These are phyloP conservation scores for Suhomyces taliae DNA, from an alignment of 1,139 yeast species.

Conservation along the genomic window DNA sequence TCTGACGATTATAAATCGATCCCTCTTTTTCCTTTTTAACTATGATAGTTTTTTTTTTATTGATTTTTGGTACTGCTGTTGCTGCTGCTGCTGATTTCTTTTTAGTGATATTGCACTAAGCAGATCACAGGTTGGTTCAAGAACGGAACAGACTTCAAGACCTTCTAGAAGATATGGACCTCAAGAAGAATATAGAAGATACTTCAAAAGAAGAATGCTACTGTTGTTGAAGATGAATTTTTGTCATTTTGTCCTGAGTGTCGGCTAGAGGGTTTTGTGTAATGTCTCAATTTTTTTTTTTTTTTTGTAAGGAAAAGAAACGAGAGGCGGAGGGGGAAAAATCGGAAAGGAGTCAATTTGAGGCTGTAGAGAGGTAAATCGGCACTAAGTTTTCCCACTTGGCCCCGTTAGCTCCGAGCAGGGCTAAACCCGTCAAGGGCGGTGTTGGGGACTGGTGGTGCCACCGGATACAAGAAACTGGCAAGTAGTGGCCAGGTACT, in stretches of 20 bases:
- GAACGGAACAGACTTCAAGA: conserved; percentile 2
- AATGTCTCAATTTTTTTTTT: not conserved
- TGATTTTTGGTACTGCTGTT: not conserved
- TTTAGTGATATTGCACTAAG: not conserved
- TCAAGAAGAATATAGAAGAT: conserved; percentile 2
- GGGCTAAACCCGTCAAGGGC: no score
- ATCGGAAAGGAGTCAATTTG: not conserved
- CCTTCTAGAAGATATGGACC: conserved; percentile 4
- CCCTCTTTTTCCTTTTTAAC: no score
- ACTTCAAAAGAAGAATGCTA: conserved; percentile 7
- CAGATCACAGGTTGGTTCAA: not conserved
- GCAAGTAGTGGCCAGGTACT: no score
- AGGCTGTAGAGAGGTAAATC: no score
- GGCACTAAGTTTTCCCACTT: no score
- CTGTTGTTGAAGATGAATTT: not conserved
- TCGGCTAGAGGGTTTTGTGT: conserved; percentile 7
- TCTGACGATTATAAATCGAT: no score
- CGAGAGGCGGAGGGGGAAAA: conserved; percentile 4
- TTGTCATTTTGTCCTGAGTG: not conserved
- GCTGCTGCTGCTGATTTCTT: not conserved
- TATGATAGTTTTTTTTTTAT: no score
- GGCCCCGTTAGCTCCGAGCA: no score
- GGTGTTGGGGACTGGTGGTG: no score
- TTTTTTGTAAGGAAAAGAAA: conserved; percentile 4
- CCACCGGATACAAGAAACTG: no score